Conservation (phyloP, 208 protist genomes). For the Leptomonas pyrrhocoris region DNA sequence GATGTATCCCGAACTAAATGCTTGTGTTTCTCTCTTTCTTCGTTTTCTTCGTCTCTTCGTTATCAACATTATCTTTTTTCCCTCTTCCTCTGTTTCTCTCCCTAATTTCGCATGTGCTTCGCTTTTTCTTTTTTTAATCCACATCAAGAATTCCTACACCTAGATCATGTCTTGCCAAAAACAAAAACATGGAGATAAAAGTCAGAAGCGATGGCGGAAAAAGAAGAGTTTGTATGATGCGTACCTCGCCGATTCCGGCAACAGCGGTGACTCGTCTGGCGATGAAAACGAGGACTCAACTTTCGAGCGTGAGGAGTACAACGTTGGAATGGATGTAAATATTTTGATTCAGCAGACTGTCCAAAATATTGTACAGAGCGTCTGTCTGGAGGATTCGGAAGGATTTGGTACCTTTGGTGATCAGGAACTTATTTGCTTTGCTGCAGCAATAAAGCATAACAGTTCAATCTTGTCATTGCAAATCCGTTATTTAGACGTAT, state of each 20-base stretch:
- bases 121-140: too few species aligned
- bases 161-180: conserved; percentile 8
- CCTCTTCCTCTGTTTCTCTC: neutral
- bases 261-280: conserved; percentile 34
- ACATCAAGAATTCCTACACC: neutral
- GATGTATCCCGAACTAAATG: too few species aligned
- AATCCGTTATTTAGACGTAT: conserved; percentile 80
- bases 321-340: conserved; percentile 76
- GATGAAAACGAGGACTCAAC: conserved; percentile 38
- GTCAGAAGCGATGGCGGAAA: conserved; percentile 25
- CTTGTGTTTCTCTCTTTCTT: neutral
- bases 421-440: conserved; percentile 76
- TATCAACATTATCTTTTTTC: neutral
- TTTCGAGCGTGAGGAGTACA: conserved; percentile 61
- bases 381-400: conserved; percentile 74
- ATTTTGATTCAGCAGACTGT: conserved; percentile 82
- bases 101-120: too few species aligned
- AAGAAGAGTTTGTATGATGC: conserved; percentile 62
- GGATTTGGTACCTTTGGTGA: conserved; percentile 64
- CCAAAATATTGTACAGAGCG: conserved; percentile 76
- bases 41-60: neutral
- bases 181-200: conserved; percentile 11
- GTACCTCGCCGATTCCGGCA: conserved; percentile 76
- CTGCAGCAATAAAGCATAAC: conserved; percentile 78
- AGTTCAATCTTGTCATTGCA: conserved; percentile 82